Evolutionary conservation across 2,329 filamentous ascomycete genomes (phyloP).

Genomic region (Cladosporium austrohemisphaericum): DNA sequence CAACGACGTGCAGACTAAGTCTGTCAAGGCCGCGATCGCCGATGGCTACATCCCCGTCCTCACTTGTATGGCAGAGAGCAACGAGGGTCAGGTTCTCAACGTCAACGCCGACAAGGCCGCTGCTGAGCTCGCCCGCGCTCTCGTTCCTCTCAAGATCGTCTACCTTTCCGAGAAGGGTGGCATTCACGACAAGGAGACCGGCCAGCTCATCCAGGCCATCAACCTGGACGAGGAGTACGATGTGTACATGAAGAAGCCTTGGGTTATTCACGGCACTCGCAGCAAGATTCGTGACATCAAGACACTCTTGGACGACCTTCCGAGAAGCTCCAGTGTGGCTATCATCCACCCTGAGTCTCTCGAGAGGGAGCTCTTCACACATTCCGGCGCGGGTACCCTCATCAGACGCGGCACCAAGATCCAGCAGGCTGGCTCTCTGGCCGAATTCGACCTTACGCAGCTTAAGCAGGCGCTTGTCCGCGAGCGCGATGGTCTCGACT

Average conservation of each 20-base stretch:
- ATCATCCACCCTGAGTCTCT: conserved; percentile 96
- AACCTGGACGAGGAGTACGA: conserved; percentile 97
- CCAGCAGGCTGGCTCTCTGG: conserved; percentile 65
- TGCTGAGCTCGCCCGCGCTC: conserved; percentile 79
- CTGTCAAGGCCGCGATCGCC: conserved; percentile 86
- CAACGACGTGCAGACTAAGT: conserved; percentile 81
- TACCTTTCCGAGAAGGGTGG: conserved; percentile 98
- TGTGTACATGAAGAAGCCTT: conserved; percentile 84
- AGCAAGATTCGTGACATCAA: conserved; percentile 98
- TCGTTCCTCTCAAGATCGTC: conserved; percentile 94
- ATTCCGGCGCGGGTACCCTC: conserved; percentile 88
- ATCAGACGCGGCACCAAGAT: conserved; percentile 91
- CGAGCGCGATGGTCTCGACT: conserved; percentile 77
- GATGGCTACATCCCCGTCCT: conserved; percentile 89
- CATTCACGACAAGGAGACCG: conserved; percentile 87
- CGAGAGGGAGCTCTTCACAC: conserved; percentile 94
- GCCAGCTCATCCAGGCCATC: conserved; percentile 93
- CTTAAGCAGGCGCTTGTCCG: conserved; percentile 79
- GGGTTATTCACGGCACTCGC: conserved; percentile 91
- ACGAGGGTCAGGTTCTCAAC: conserved; percentile 88
- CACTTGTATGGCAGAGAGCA: conserved; percentile 92
- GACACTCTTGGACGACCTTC: conserved; percentile 82
- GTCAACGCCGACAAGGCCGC: conserved; percentile 97
- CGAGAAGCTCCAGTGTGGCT: conserved; percentile 87
- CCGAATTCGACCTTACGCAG: conserved; percentile 68